Base-by-base conservation (phyloP, 129 eudicot genomes). In the Escallonia herrerae region DNA sequence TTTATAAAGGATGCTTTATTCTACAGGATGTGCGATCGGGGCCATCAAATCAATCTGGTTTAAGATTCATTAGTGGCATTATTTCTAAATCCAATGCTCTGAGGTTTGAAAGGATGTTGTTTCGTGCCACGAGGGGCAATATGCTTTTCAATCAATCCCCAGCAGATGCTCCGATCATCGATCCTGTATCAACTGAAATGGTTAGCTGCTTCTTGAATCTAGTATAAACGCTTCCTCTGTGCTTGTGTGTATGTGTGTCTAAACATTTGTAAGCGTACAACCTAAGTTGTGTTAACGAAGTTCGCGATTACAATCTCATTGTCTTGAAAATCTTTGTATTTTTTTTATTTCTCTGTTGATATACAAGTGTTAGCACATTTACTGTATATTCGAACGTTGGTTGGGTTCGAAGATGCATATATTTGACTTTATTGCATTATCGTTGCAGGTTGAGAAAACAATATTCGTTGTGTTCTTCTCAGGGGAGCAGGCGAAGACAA, bases 41-140 rank as follows among this genome's bases (percentile, higher is more conserved):
- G 56, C 71, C 86, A 39, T 77, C 91, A 57, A 72, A 63, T 73
- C 83, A 70, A 70, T 82, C 96, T 66, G 99, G 99, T 65, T 83
- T 94, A 42, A 87, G 89, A 72, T 94, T 86, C 74, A 82, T 94
- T 40, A 79, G 99, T 80, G 99, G 99, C 62, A 89, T 94, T 45
- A 94, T 94, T 48, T 77, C 79, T 38, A 80, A 86, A 78, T 82
- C 93, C n/a, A 94, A 94, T 74, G 85, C 72, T 43, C 77, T 86
- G 37, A 81, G 65, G 69, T 94, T 94, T 73, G 99, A 94, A 77
- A 82, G 99, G 76, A 94, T 94, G 86, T 44, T 94, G 80, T 94
- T 94, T 51, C 95, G 99, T 72, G 95, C 99, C 54, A 94, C 99
- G 40, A 94, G 99, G 71, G 99, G 99, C 43, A 94, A 94, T 77